Conservation (phyloP, 192 early-diverging fungal species). For the Geranomyces michiganensis region DNA sequence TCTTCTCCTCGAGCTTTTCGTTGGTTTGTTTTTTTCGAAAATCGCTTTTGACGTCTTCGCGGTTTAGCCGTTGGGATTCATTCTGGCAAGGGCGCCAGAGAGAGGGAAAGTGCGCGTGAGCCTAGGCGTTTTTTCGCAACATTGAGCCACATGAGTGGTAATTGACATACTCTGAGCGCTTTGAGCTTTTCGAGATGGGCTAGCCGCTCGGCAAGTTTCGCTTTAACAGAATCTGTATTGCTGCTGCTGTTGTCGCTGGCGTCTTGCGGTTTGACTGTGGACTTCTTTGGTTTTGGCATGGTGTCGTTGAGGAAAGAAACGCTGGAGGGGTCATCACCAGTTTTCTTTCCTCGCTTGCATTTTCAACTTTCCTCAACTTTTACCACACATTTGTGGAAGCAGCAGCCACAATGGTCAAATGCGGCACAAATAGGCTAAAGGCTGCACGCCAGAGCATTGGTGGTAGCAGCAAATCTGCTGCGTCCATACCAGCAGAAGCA, state of each 20-base stretch:
- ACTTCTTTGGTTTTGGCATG: background rate
- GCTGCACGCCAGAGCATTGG: too few relatives aligned
- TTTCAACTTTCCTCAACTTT: too few relatives aligned
- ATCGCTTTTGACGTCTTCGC: conserved; percentile 32
- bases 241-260: too few relatives aligned
- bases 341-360: too few relatives aligned
- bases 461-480: too few relatives aligned
- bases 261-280: background rate
- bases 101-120: background rate
- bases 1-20: conserved; percentile 60
- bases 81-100: background rate
- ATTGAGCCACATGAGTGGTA: background rate
- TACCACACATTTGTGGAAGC: too few relatives aligned
- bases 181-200: conserved; percentile 18
- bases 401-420: too few relatives aligned
- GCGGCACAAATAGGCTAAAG: too few relatives aligned
- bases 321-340: too few relatives aligned
- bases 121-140: background rate
- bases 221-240: background rate
- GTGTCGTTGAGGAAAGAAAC: too few relatives aligned
- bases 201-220: conserved; percentile 19
- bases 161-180: conserved; percentile 12
- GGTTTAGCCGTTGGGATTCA: conserved; percentile 22
- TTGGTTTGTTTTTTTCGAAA: conserved; percentile 53
- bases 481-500: too few relatives aligned